Evolutionary conservation across 306 rosid genomes (phyloP).

Genomic region (Rosa rugosa): DNA sequence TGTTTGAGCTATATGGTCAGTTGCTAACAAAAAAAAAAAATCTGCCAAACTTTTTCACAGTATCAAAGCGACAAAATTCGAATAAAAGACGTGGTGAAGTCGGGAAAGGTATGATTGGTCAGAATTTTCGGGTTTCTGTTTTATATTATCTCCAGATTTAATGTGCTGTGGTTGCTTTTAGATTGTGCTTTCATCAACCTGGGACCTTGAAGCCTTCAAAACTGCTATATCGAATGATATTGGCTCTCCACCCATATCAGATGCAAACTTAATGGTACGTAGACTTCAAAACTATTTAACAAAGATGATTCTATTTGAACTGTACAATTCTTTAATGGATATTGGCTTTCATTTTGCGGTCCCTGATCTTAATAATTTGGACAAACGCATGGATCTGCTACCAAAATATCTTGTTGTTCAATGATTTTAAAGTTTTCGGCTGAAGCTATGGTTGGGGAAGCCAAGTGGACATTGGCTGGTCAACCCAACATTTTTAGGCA

Average conservation of each 20-base stretch:
- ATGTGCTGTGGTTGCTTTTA: conserved; percentile 34
- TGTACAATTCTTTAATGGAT: not conserved
- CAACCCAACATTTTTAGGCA: not conserved
- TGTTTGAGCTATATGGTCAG: not conserved
- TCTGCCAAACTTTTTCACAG: conserved; percentile 44
- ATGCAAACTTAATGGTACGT: conserved; percentile 69
- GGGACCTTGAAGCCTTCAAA: conserved; percentile 70
- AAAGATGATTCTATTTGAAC: not conserved
- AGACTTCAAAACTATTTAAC: not conserved
- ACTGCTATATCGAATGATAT: conserved; percentile 53
- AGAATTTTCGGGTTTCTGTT: conserved; percentile 24
- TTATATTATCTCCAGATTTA: conserved; percentile 23
- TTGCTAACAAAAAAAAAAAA: conserved; percentile 26
- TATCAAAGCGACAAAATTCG: conserved; percentile 70
- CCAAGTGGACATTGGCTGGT: not conserved
- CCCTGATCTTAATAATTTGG: not conserved
- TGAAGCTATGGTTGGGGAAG: not conserved
- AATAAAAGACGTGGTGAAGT: conserved; percentile 77
- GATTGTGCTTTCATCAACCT: conserved; percentile 58
- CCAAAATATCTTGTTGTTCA: not conserved
- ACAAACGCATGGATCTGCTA: not conserved
- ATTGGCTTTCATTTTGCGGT: not conserved
- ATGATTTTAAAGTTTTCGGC: not conserved
- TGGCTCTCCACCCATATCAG: conserved; percentile 56
- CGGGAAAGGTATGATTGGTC: conserved; percentile 66